Percentiles rank a stretch among this genome's conserved stretches.
Conservation (phyloP, 2,329 filamentous ascomycete species). For the Ceratocystis huliohia region DNA sequence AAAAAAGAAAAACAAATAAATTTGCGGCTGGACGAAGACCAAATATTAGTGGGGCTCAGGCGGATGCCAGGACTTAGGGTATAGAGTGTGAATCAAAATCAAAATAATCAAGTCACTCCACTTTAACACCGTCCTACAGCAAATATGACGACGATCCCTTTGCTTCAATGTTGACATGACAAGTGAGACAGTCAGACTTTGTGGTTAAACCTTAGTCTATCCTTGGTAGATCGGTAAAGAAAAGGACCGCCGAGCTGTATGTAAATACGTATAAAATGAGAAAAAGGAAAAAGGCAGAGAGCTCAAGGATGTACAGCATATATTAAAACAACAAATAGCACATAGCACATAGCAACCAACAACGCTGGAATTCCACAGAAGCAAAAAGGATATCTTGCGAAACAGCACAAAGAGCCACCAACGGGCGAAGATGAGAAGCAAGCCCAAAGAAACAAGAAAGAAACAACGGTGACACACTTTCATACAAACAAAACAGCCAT, state of each 20-base stretch:
- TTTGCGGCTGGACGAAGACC: constrained; percentile 6
- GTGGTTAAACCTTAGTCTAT: too few species aligned
- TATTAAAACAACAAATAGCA: not conserved
- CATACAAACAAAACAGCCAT: not conserved
- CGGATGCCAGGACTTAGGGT: not conserved
- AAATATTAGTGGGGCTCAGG: not conserved
- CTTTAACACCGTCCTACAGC: not conserved
- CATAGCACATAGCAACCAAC: too few species aligned
- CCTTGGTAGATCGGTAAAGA: too few species aligned
- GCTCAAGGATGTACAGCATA: not conserved
- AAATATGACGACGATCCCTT: not conserved
- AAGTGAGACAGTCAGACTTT: not conserved
- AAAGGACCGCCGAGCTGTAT: too few species aligned
- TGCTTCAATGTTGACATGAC: not conserved
- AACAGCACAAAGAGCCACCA: constrained; percentile 1
- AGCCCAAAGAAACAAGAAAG: not conserved
- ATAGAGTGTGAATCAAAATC: not conserved
- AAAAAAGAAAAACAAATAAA: not conserved
- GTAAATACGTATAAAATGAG: too few species aligned
- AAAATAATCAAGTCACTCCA: not conserved
- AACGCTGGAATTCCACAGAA: not conserved
- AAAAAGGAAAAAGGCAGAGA: too few species aligned
- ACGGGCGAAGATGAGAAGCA: not conserved
- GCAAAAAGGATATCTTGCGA: constrained; percentile 4
- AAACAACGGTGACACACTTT: not conserved